phyloP scores from a whole-genome alignment of 208 protist species.

The Blastocrithidia nonstop region DNA sequence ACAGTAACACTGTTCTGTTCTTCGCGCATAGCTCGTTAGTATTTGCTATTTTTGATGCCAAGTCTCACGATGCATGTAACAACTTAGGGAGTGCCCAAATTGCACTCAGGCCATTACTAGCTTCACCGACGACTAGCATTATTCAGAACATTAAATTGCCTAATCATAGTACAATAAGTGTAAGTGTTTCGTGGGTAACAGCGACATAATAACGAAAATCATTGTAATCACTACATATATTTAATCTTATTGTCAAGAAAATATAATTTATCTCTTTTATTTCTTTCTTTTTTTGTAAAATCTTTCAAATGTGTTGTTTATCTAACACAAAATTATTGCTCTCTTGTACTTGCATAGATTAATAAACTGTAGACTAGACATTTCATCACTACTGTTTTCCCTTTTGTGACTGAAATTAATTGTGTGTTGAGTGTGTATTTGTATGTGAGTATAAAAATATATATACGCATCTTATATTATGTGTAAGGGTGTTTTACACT shows the following conservation, averaged over 20 bases:
- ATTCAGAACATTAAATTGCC: slow-evolving; percentile 33
- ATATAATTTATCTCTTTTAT: background rate
- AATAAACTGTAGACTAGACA: too few species aligned
- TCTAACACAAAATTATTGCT: too few species aligned
- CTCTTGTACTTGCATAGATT: too few species aligned
- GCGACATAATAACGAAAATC: slow-evolving; percentile 6
- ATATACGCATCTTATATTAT: too few species aligned
- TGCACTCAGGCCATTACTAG: slow-evolving; percentile 40
- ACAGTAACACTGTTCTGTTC: slow-evolving; percentile 43
- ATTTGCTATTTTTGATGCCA: slow-evolving; percentile 76
- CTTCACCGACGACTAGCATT: slow-evolving; percentile 40
- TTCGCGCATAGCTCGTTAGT: slow-evolving; percentile 35
- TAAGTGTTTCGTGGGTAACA: slow-evolving; percentile 65
- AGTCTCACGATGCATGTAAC: slow-evolving; percentile 29
- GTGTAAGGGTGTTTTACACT: too few species aligned
- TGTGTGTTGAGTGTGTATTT: too few species aligned
- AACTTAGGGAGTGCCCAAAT: slow-evolving; percentile 63
- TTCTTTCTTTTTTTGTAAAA: background rate
- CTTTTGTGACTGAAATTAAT: too few species aligned
- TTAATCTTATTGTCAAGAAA: background rate
- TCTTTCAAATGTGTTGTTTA: too few species aligned
- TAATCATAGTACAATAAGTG: slow-evolving; percentile 42
- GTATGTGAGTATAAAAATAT: too few species aligned
- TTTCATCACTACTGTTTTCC: too few species aligned
- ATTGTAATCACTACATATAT: background rate